Conservation (phyloP, 225 moss, liverwort and hornwort species). For the Pseudoscleropodium purum region DNA sequence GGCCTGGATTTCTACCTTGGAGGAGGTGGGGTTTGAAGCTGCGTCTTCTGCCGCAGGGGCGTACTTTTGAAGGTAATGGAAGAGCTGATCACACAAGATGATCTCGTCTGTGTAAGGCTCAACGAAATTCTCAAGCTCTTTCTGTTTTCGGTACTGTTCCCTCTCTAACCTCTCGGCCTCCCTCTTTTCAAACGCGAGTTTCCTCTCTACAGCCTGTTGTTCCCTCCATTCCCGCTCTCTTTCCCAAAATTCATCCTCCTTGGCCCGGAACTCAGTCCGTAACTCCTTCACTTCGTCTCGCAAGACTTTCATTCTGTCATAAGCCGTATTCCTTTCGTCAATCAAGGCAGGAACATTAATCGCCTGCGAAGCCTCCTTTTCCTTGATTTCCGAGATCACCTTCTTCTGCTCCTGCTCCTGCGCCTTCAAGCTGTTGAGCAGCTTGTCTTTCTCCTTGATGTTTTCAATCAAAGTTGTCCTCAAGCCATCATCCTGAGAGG, state of each 20-base stretch:
- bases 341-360: constrained; percentile 51
- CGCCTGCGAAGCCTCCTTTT: constrained; percentile 55
- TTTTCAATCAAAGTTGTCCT: constrained; percentile 37
- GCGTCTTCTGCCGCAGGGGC: constrained; percentile 45
- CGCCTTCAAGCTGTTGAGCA: constrained; percentile 46
- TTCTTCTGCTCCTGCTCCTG: constrained; percentile 67
- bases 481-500: constrained; percentile 53
- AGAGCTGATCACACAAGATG: constrained; percentile 81
- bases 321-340: constrained; percentile 57
- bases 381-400: constrained; percentile 44
- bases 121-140: constrained; percentile 81
- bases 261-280: constrained; percentile 46
- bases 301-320: constrained; percentile 53
- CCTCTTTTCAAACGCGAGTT: constrained; percentile 69
- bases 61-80: constrained; percentile 72
- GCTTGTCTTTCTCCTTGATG: constrained; percentile 59
- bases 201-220: constrained; percentile 63
- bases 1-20: constrained; percentile 66
- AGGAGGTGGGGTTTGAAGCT: constrained; percentile 11
- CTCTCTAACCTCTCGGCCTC: constrained; percentile 83
- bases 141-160: constrained; percentile 69
- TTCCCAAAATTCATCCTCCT: constrained; percentile 75
- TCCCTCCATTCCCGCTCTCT: constrained; percentile 73
- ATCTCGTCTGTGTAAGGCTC: constrained; percentile 95
- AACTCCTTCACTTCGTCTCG: constrained; percentile 64